Base-by-base conservation (phyloP, 2,329 filamentous ascomycete genomes). In the Fusarium transvaalense region DNA sequence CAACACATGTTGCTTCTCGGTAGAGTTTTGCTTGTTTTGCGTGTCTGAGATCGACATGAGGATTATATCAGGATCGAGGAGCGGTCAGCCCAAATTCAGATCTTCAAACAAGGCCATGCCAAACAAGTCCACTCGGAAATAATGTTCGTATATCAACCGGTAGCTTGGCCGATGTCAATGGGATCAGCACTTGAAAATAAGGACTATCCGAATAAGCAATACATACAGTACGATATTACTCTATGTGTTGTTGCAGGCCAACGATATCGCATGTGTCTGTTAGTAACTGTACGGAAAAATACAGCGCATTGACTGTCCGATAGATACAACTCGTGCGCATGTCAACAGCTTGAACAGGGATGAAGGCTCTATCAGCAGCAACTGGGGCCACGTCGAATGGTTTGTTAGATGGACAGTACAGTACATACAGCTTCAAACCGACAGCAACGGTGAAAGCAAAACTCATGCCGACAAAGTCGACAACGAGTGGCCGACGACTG, bases 351-450 rank as follows among this genome's bases (percentile, higher is more conserved):
- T 23, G 37, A 41, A 59, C 58, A 71, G 45, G 64, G 55, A 46
- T 56, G 19, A 50, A 41, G 41, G 41, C 43, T 71, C 66, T 70
- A 74, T 65, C 56, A 66, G 55, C 64, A 64, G 45, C 61, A 63
- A 59, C 70, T 67, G 66, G 70, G 71, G 64, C 67, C 72, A 72
- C 56, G 71, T 71, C 51, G 69, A 59, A 64, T 50, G 51, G 66
- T 58, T 64, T 71, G 57, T 51, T 69, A 69, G 71, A 50, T 38
- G 10, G 25, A 55, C 51, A 42, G 25, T 54, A 45, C 34, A 27
- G n/a, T 45, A 31, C 27, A 71, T 74, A 51, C 72, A 71, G 72
- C 72, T 61, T 66, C 72, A 73, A 74, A 74, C 71, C 64, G 61
- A 68, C 71, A 71, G 63, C 69, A 64, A 74, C 71, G 67, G 71